phyloP scores from a whole-genome alignment of 306 rosid species.

The Vigna radiata region DNA sequence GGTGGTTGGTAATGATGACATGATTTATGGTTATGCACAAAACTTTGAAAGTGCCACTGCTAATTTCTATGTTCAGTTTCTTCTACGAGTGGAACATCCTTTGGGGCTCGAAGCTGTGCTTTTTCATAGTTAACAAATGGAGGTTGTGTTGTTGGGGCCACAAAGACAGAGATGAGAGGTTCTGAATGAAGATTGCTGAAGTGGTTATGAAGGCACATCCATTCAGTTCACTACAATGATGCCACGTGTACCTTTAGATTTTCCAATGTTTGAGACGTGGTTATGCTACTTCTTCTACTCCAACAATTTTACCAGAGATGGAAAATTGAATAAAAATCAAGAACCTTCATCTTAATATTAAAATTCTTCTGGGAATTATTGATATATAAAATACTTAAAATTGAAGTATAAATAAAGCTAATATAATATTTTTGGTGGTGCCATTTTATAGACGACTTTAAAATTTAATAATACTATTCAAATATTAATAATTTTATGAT shows the following conservation, averaged over 20 bases:
- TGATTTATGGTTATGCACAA: constrained; percentile 57
- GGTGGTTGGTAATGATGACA: constrained; percentile 78
- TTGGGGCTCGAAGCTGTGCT: constrained; percentile 5
- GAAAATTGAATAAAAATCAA: neutral
- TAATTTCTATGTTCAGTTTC: constrained; percentile 17
- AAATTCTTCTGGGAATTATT: neutral
- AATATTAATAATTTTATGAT: too few relatives aligned
- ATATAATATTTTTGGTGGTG: too few relatives aligned
- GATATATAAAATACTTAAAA: too few relatives aligned
- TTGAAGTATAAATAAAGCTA: too few relatives aligned
- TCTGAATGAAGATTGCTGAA: constrained; percentile 43
- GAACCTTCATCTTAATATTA: neutral
- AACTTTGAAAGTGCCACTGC: neutral
- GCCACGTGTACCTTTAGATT: constrained; percentile 53
- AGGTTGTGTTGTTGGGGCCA: constrained; percentile 30
- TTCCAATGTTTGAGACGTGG: constrained; percentile 10
- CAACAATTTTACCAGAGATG: neutral
- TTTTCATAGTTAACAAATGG: neutral
- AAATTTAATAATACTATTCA: too few relatives aligned
- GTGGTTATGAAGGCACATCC: constrained; percentile 48
- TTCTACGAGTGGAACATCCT: neutral
- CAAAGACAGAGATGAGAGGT: constrained; percentile 47
- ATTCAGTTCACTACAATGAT: constrained; percentile 37
- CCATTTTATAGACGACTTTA: too few relatives aligned
- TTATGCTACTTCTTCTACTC: neutral